Evolutionary conservation across 2,329 filamentous ascomycete species (phyloP).

Genomic region (Lecanoromycetidae sp.): DNA sequence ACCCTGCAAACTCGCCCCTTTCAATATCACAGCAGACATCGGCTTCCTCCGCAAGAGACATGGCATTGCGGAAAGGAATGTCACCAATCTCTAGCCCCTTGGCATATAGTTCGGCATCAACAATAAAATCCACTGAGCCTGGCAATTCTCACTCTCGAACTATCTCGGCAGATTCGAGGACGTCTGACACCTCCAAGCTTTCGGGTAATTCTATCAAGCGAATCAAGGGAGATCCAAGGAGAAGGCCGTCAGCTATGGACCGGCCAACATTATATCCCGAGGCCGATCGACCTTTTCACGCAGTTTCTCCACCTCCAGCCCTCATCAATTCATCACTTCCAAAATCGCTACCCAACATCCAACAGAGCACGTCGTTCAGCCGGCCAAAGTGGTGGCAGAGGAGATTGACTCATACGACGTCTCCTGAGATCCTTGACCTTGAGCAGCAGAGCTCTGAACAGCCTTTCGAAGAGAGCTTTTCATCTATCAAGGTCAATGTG

Average conservation of each 20-base stretch:
- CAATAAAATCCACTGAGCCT: slow-evolving; percentile 13
- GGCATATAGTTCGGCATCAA: slow-evolving; percentile 16
- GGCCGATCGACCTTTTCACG: slow-evolving; percentile 13
- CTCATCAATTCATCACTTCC: slow-evolving; percentile 13
- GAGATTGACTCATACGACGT: slow-evolving; percentile 13
- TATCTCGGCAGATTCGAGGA: slow-evolving; percentile 10
- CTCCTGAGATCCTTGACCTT: slow-evolving; percentile 25
- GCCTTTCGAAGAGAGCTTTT: not conserved
- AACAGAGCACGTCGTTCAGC: not conserved
- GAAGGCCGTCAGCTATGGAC: slow-evolving; percentile 14
- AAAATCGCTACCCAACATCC: slow-evolving; percentile 3
- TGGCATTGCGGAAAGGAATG: slow-evolving; percentile 28
- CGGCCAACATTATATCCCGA: slow-evolving; percentile 15
- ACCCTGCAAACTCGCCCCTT: slow-evolving; percentile 31
- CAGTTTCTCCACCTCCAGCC: slow-evolving; percentile 14
- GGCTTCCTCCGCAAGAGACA: slow-evolving; percentile 30
- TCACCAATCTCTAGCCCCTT: slow-evolving; percentile 23
- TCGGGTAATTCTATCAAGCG: slow-evolving; percentile 2
- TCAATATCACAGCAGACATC: slow-evolving; percentile 33
- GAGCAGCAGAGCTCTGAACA: not conserved
- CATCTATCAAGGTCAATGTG: slow-evolving; percentile 14
- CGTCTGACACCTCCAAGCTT: slow-evolving; percentile 7
- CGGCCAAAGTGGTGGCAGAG: slow-evolving; percentile 13
- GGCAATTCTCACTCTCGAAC: slow-evolving; percentile 4
- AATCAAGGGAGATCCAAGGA: slow-evolving; percentile 5